phyloP scores from a whole-genome alignment of 345 rosid genomes.

The Limnanthes douglasii region DNA sequence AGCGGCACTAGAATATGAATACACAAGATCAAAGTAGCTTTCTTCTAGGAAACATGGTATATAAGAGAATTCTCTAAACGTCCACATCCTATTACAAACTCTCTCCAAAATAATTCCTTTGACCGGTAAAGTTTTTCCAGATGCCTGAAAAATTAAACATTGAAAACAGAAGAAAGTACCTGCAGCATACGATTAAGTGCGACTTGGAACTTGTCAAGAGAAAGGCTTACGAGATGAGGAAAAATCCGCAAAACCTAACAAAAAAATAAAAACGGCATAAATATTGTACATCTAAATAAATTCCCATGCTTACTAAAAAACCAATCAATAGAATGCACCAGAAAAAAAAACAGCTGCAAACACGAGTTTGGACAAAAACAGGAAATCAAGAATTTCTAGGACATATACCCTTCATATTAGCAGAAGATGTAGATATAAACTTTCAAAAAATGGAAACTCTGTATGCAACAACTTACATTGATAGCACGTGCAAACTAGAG shows the following conservation, averaged over 20 bases:
- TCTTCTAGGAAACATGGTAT: neutral
- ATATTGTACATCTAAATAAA: constrained; percentile 7
- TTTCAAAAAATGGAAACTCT: no score
- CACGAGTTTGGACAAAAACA: no score
- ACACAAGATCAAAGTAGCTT: no score
- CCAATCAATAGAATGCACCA: neutral
- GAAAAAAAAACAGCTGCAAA: neutral
- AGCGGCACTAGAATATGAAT: no score
- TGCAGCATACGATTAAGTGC: constrained; percentile 60
- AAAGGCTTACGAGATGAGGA: constrained; percentile 72
- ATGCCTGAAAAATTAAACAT: neutral
- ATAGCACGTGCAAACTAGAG: no score
- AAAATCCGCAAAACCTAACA: constrained; percentile 50
- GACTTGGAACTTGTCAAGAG: constrained; percentile 62
- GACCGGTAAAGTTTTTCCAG: neutral
- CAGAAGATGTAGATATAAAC: no score
- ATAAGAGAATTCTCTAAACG: no score
- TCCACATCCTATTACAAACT: no score
- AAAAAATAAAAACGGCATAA: constrained; percentile 1
- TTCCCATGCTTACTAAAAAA: neutral
- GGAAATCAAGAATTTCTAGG: no score
- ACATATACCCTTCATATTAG: no score
- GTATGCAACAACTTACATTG: no score
- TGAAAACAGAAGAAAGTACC: constrained; percentile 28
- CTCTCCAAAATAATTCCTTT: no score